These are phyloP conservation scores for Fusarium brachygibbosum DNA, from an alignment of 2,329 filamentous ascomycete species.

Conservation along the genomic window DNA sequence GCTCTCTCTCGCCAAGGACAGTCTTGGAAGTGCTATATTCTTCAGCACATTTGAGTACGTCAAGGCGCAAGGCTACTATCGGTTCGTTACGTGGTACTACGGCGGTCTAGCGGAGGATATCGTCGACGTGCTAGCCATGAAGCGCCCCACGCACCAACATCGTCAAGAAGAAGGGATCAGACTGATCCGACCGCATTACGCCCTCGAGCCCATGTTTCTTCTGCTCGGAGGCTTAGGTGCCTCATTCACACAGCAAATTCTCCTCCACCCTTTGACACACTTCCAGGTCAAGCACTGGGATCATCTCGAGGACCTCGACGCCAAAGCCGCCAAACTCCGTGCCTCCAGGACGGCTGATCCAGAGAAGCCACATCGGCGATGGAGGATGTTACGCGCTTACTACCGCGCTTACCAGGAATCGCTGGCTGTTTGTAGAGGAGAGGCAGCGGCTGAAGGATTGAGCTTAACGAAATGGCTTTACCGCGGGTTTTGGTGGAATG, in stretches of 20 bases:
- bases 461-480: slow-evolving; percentile 75
- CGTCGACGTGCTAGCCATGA: slow-evolving; percentile 63
- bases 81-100: slow-evolving; percentile 79
- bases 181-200: slow-evolving; percentile 79
- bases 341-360: slow-evolving; percentile 51
- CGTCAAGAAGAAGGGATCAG: slow-evolving; percentile 51
- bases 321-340: slow-evolving; percentile 64
- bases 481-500: slow-evolving; percentile 78
- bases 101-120: slow-evolving; percentile 67
- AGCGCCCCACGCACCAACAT: slow-evolving; percentile 55
- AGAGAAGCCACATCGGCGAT: slow-evolving; percentile 55
- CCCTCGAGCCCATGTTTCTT: slow-evolving; percentile 79
- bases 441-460: slow-evolving; percentile 69
- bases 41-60: slow-evolving; percentile 82
- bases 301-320: slow-evolving; percentile 78
- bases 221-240: slow-evolving; percentile 77
- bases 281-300: slow-evolving; percentile 81
- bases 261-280: slow-evolving; percentile 79
- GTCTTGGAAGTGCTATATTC: slow-evolving; percentile 77
- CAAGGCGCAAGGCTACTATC: slow-evolving; percentile 79
- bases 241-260: slow-evolving; percentile 75
- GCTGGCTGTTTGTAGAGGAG: slow-evolving; percentile 68
- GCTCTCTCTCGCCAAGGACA: slow-evolving; percentile 77
- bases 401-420: slow-evolving; percentile 79
- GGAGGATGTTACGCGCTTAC: slow-evolving; percentile 73